Evolutionary conservation across 2,329 filamentous ascomycete genomes (phyloP).

Genomic region (Onygena corvina): DNA sequence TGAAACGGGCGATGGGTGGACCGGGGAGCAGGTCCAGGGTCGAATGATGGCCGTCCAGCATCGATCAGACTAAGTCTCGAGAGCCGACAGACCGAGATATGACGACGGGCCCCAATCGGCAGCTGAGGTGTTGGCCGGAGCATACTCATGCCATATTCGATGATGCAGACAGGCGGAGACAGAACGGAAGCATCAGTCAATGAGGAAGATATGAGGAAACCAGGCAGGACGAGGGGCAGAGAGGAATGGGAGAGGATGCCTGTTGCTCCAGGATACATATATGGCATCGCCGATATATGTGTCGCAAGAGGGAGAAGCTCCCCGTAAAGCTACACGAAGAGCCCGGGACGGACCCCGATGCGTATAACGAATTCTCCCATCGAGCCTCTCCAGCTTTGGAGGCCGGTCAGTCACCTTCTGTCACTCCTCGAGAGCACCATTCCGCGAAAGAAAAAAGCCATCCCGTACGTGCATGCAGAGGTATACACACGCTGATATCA

Average conservation of each 20-base stretch:
- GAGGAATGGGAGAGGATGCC: not conserved
- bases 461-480: too few relatives aligned
- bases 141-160: too few relatives aligned
- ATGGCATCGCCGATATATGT: conserved; percentile 1
- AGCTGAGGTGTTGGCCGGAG: not conserved
- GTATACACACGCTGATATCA: too few relatives aligned
- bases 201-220: not conserved
- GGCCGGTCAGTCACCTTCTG: not conserved
- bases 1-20: conserved; percentile 1
- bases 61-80: too few relatives aligned
- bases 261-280: not conserved
- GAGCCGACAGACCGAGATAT: too few relatives aligned
- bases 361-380: not conserved
- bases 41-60: too few relatives aligned
- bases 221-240: not conserved
- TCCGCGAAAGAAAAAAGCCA: too few relatives aligned
- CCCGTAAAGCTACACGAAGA: not conserved
- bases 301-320: not conserved
- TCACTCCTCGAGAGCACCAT: too few relatives aligned
- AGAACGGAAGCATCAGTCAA: not conserved
- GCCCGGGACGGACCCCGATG: too few relatives aligned
- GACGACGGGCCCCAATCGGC: too few relatives aligned
- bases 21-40: too few relatives aligned
- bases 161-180: too few relatives aligned
- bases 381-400: not conserved